Base-by-base conservation (phyloP, 352 stramenopile species). In the Lagenidium giganteum region DNA sequence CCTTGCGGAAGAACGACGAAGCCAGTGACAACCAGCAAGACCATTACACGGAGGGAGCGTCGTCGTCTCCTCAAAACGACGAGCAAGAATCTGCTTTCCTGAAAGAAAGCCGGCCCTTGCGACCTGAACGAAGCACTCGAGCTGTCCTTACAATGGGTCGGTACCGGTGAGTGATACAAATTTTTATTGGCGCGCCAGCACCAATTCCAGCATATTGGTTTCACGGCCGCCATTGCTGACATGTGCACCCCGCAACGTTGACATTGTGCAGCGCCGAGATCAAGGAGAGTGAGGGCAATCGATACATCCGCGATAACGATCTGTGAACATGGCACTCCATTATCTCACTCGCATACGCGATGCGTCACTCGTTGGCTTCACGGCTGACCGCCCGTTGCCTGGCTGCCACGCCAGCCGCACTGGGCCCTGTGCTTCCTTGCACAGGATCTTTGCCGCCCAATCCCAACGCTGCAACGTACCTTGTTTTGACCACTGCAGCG, bases 241-340 rank as follows among this genome's bases (percentile, higher is more conserved):
- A 16, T 25, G 24, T 28, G 30, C 22, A 3, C 28, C n/a, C n/a
- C n/a, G n/a, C n/a, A n/a, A n/a, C n/a, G n/a, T n/a, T n/a, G n/a
- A n/a, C n/a, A n/a, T n/a, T n/a, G n/a, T 37, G 27, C 34, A 87
- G 75, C 47, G 75, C 75, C 30, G 75, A 87, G 44, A 87, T 87
- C 61, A 87, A 84, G 30, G 75, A 87, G 41, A 85, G 72, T 36
- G 75, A 87, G 58, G 75, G 75, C 47, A 87, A 87, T 45, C 67
- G 75, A 21, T 87, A 86, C 70, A 87, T 87, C 25, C 70, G 75
- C 25, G 75, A 87, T 53, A 76, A 60, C 13, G 75, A 87, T 46
- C 40, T 87, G 44, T 87, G 50, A 67, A 5, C 22, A n/a, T n/a
- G n/a, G n/a, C n/a, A n/a, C n/a, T n/a, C n/a, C n/a, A n/a, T n/a